Percentiles rank a stretch among this genome's conserved stretches.
phyloP scores from a whole-genome alignment of 108 stramenopile species.

The Tribonema minus region DNA sequence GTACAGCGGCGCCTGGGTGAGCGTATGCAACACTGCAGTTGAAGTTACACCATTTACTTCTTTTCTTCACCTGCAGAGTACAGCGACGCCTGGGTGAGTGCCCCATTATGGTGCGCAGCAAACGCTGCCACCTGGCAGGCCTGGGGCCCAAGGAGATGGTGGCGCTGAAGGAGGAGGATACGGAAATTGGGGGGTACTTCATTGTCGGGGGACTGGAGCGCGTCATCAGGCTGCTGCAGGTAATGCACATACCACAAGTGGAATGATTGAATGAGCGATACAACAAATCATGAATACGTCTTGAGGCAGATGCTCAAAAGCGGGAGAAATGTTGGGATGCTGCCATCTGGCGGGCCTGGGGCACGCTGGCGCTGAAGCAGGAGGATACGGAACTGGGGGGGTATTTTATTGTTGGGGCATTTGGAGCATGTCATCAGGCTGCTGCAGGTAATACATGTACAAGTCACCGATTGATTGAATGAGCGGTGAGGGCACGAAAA shows the following conservation, averaged over 20 bases:
- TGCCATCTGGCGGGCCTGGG: constrained; percentile 41
- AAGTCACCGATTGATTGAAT: too few relatives aligned
- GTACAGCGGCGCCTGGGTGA: too few relatives aligned
- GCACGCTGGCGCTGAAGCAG: constrained; percentile 45
- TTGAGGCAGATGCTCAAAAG: too few relatives aligned
- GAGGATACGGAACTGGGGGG: constrained; percentile 86
- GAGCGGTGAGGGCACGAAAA: constrained; percentile 2
- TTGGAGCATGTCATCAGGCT: constrained; percentile 88
- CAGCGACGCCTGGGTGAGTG: constrained; percentile 67
- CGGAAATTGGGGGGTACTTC: constrained; percentile 95
- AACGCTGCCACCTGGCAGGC: constrained; percentile 45
- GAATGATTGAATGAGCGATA: too few relatives aligned
- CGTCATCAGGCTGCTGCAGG: constrained; percentile 86
- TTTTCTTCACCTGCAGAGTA: background rate
- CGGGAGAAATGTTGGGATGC: too few relatives aligned
- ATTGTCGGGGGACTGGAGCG: constrained; percentile 93
- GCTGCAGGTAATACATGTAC: too few relatives aligned
- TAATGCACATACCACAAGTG: too few relatives aligned
- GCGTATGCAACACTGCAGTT: too few relatives aligned
- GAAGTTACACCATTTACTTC: too few relatives aligned
- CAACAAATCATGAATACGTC: too few relatives aligned
- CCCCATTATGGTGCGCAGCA: constrained; percentile 87
- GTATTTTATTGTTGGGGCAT: constrained; percentile 95
- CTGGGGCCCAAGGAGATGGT: constrained; percentile 12
- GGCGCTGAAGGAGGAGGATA: constrained; percentile 60